Evolutionary conservation across 495 filamentous ascomycete genomes (phyloP), one percentile per base, ranked within the genome.

Genomic region (Penicillium roqueforti): DNA sequence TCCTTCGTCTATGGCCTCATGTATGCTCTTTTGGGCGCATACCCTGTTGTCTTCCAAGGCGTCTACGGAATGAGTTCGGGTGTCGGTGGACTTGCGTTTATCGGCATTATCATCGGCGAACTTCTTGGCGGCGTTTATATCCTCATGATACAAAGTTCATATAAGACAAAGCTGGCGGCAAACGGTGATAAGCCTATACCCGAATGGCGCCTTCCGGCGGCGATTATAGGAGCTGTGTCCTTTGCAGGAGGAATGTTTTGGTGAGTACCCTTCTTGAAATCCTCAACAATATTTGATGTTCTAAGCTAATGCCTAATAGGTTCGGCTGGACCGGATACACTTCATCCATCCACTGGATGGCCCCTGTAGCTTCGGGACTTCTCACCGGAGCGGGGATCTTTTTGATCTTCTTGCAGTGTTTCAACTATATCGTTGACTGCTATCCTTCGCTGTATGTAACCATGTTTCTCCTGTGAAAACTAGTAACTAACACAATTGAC

Each of bases 391-490:
- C 69, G n/a, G 60, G 68, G 18, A 52, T 71, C 16, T 63, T 65
- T 13, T 55, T 58, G 2, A 66, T 68, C 29, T 72, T 70, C 50
- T 52, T 70, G 54, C 67, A 65, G 37, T 61, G 62, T 10, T 67
- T 72, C 46, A 72, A 72, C 19, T 70, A 72, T 37, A 49, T 72
- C 5, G 61, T 72, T 19, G 68, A 67, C 49, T 59, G 57, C 6
- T 70, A 72, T 44, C 49, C 67, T 60, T 87, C 90, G 79, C 88
- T 91, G 79, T 85, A 75, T 74, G 8, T 26, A 48, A 18, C 62
- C 80, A 16, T 22, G 13, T 46, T 2, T 18, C 23, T 41, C 3
- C n/a, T 18, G 1, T 6, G 13, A 29, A 4, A 19, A 6, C 14
- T 6, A 36, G 4, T 40, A 9, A 11, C 22, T 22, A 44, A 47